Evolutionary conservation across 164 flowering plant species (phyloP).

Genomic region (Nelumbo lutea): DNA sequence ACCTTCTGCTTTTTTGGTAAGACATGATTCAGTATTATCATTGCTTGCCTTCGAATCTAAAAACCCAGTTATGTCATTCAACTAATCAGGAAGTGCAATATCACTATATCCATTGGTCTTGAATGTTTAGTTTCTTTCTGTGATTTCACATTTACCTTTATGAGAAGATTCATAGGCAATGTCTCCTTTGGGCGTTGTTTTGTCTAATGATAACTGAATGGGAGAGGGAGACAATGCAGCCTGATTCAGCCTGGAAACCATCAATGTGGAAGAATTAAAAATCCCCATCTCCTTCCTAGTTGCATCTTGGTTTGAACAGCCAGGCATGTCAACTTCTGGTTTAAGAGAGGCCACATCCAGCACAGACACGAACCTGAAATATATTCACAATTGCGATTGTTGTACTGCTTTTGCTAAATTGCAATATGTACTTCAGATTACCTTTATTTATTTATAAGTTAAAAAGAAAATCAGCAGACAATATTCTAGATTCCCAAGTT

Average conservation of each 20-base stretch:
- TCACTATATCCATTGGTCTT: conserved; percentile 7
- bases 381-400: background rate
- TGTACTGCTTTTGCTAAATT: too few relatives aligned
- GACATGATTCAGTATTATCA: conserved; percentile 23
- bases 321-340: conserved; percentile 47
- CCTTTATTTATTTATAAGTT: background rate
- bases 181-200: conserved; percentile 14
- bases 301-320: conserved; percentile 25
- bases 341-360: conserved; percentile 78
- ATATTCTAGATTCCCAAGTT: background rate
- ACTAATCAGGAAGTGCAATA: conserved; percentile 14
- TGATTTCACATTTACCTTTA: conserved; percentile 14
- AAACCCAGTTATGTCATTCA: conserved; percentile 18
- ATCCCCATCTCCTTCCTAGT: conserved; percentile 29
- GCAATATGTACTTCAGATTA: background rate
- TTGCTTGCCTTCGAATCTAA: conserved; percentile 12
- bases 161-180: conserved; percentile 19
- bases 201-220: conserved; percentile 9
- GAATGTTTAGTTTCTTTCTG: conserved; percentile 12
- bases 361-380: conserved; percentile 78
- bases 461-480: background rate
- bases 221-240: conserved; percentile 20
- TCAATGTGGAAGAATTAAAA: conserved; percentile 55
- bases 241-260: conserved; percentile 37
- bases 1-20: conserved; percentile 21